Evolutionary conservation across 1,284 basidiomycete species (phyloP).

Genomic region (Marasmius oreades): DNA sequence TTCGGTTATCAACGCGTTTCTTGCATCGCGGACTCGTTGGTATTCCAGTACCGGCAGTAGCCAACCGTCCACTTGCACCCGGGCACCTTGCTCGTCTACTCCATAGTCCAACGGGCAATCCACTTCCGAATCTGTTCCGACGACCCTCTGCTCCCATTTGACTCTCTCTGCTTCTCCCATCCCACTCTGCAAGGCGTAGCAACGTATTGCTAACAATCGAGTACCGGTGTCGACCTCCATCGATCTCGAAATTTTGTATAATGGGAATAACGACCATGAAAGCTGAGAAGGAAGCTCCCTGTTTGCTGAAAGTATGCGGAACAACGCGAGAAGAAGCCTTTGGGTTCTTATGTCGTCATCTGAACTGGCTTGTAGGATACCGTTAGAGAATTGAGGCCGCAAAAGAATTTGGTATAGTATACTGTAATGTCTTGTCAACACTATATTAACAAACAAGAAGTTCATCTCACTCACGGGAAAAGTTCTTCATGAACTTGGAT

Average conservation of each 20-base stretch:
- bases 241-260: slow-evolving; percentile 55
- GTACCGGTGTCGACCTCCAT: slow-evolving; percentile 60
- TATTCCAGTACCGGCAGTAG: slow-evolving; percentile 69
- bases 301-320: slow-evolving; percentile 75
- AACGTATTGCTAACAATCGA: slow-evolving; percentile 70
- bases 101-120: slow-evolving; percentile 60
- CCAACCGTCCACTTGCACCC: slow-evolving; percentile 67
- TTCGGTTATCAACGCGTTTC: slow-evolving; percentile 43
- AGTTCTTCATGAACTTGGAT: slow-evolving; percentile 72
- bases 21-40: slow-evolving; percentile 52
- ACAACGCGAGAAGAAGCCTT: slow-evolving; percentile 71
- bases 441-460: slow-evolving; percentile 8
- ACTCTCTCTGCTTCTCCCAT: slow-evolving; percentile 77
- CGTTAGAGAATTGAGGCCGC: slow-evolving; percentile 41
- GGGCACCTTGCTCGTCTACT: slow-evolving; percentile 38
- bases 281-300: slow-evolving; percentile 58
- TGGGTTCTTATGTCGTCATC: slow-evolving; percentile 52
- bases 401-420: slow-evolving; percentile 48
- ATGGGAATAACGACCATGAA: slow-evolving; percentile 63
- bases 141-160: slow-evolving; percentile 54
- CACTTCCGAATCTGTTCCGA: slow-evolving; percentile 53
- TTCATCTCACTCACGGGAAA: slow-evolving; percentile 56
- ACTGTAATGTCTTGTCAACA: slow-evolving; percentile 28
- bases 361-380: slow-evolving; percentile 42
- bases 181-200: slow-evolving; percentile 69